These are phyloP conservation scores for Penicillium waksmanii DNA, from an alignment of 495 filamentous ascomycete species.

Conservation along the genomic window DNA sequence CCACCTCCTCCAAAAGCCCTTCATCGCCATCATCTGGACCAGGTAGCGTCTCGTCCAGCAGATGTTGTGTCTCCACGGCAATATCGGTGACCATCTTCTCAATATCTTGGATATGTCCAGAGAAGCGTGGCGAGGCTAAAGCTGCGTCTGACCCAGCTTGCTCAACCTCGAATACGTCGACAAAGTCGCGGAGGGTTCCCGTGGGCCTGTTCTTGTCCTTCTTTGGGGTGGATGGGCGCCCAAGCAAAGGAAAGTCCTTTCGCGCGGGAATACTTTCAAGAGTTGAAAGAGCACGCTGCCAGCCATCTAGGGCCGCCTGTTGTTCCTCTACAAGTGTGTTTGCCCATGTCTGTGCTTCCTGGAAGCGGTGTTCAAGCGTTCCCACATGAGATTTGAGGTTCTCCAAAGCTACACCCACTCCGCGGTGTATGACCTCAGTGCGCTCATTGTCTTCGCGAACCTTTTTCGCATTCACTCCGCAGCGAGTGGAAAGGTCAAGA, in stretches of 20 bases:
- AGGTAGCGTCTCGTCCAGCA: conserved; percentile 43
- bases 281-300: conserved; percentile 68
- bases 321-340: conserved; percentile 74
- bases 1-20: conserved; percentile 78
- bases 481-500: conserved; percentile 65
- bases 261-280: conserved; percentile 64
- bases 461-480: conserved; percentile 57
- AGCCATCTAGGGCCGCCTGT: conserved; percentile 61
- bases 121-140: conserved; percentile 54
- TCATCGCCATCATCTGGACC: conserved; percentile 48
- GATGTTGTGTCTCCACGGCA: conserved; percentile 54
- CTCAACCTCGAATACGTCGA: conserved; percentile 67
- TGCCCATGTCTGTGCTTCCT: conserved; percentile 73
- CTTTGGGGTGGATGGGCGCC: conserved; percentile 46
- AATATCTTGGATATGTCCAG: conserved; percentile 54
- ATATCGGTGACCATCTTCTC: conserved; percentile 56
- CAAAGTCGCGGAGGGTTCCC: conserved; percentile 69
- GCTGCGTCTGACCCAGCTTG: conserved; percentile 60
- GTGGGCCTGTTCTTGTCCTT: conserved; percentile 37
- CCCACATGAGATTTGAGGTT: conserved; percentile 81
- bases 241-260: conserved; percentile 59
- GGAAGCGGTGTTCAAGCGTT: conserved; percentile 71
- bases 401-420: conserved; percentile 74
- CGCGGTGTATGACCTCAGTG: conserved; percentile 71
- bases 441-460: conserved; percentile 62